phyloP scores from a whole-genome alignment of 768 basidiomycete species.

The Kwoniella dejecticola region DNA sequence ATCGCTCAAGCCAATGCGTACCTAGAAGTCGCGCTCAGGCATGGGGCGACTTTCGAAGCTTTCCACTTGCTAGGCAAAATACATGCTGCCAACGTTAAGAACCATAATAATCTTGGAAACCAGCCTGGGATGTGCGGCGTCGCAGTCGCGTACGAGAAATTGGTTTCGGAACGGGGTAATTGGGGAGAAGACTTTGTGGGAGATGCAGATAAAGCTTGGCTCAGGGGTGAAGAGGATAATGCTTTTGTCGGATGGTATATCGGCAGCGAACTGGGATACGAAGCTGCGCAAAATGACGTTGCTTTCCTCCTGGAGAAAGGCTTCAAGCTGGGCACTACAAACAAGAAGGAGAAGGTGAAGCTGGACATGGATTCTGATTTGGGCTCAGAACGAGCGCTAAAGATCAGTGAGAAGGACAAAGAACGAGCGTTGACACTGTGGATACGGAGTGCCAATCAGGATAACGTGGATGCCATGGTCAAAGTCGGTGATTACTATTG shows the following conservation, averaged over 20 bases:
- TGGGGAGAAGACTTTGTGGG: constrained; percentile 76
- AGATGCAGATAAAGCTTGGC: constrained; percentile 67
- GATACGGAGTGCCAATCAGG: constrained; percentile 89
- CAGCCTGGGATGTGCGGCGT: constrained; percentile 74
- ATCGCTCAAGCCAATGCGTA: constrained; percentile 66
- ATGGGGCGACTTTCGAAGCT: constrained; percentile 90
- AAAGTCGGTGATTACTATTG: constrained; percentile 98
- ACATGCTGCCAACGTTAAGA: constrained; percentile 64
- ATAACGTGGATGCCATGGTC: constrained; percentile 93
- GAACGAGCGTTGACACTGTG: constrained; percentile 82
- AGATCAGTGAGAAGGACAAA: constrained; percentile 5
- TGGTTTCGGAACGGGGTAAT: constrained; percentile 86
- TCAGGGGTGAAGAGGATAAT: constrained; percentile 71
- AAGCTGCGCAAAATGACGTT: constrained; percentile 92
- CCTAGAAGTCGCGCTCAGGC: constrained; percentile 79
- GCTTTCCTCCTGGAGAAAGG: constrained; percentile 92
- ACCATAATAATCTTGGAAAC: constrained; percentile 7
- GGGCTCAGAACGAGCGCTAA: neutral
- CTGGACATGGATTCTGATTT: neutral
- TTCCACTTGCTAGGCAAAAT: constrained; percentile 90
- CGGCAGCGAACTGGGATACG: constrained; percentile 87
- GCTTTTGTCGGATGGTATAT: constrained; percentile 95
- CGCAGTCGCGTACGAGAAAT: constrained; percentile 89
- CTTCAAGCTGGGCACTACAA: constrained; percentile 51
- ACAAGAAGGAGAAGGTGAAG: neutral